Base-by-base conservation (phyloP, 2,329 filamentous ascomycete genomes). In the Septoria petroselini region DNA sequence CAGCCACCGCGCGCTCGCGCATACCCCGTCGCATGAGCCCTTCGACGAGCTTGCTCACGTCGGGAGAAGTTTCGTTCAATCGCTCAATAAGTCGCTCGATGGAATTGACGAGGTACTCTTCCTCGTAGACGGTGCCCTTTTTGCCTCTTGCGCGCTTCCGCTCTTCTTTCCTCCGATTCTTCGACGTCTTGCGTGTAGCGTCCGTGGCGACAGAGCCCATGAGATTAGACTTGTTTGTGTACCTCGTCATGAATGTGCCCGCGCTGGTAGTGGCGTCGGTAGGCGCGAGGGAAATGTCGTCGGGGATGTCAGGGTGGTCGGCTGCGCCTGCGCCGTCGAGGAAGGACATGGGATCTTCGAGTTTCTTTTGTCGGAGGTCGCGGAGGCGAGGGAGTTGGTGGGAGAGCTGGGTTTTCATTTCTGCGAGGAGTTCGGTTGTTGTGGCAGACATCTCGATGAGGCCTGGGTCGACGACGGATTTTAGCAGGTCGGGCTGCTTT, bases 101-200 rank as follows among this genome's bases (percentile, higher is more conserved):
- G 59, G 85, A 91, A 68, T 91, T 93, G 51, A 95, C 84, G 4
- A 98, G 80, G 68, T 98, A 98, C 70, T 97, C 93, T 66, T 97
- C 91, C 69, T 98, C 93, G 69, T 98, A 98, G 4, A 98, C 88
- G 12, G 88, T 95, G 8, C 93, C 93, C 75, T 97, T 97, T 68
- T 95, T 91, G 18, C 93, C 93, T 6, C 89, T 77, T 0, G 93
- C 93, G 12, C 91, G 83, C 78, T 98, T 98, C 68, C 95, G 83
- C 75, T 98, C 93, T 70, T 98, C 93, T 15, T 90, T 79, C 18
- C 85, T 78, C 44, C 90, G 83, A 65, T 95, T 96, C 76, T 93
- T 95, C 65, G 82, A 86, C 33, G 89, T 95, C 51, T 86, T 86
- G 9, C 90, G 80, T 41, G 83, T 87, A 2, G 86, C 83, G 23